Evolutionary conservation across 768 basidiomycete genomes (phyloP), one percentile per base, ranked within the genome.

Genomic region (Lactifluus rugatus): DNA sequence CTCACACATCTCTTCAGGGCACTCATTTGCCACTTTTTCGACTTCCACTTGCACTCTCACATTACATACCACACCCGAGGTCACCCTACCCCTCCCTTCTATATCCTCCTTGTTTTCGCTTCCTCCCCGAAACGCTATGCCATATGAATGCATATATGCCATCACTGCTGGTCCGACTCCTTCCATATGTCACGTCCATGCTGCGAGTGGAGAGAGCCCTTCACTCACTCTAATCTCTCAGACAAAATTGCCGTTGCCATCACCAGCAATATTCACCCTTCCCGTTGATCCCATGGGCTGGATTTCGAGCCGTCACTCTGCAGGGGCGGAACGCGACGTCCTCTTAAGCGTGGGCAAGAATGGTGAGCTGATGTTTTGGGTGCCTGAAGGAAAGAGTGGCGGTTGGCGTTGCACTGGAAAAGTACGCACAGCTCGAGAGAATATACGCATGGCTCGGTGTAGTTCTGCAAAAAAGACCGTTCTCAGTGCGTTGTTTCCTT

Each of bases 401-500:
- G 54, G 47, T 25, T 89, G 88, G 87, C 77, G 73, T 63, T 82
- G 82, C 62, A 87, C 87, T 21, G 86, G 91, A 9, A 78, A 71
- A 53, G 87, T 95, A 5, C 78, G 77, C 58, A 95, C 93, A 11
- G 83, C 81, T 0, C 77, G 84, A 57, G 77, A 69, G 46, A 77
- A 76, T 2, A 81, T 94, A 54, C 76, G 74, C 58, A 84, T 80
- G 69, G 92, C 85, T 16, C 77, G 86, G 42, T 95, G 93, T 68
- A 95, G 91, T 69, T 90, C 91, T 8, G 84, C 87, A 11, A 93
- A 93, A 71, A 95, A 95, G 71, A 90, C 93, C 4, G 93, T 85
- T 6, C 74, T 98, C 58, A 82, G 93, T 92, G 68, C 58, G 79
- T 74, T 50, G 21, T 13, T 25, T 13, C 21, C 49, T 36, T 7